A percentile compares a stretch with the other conserved stretches of the same genome.
Conservation (phyloP, 345 rosid species). For the Brassica carinata region DNA sequence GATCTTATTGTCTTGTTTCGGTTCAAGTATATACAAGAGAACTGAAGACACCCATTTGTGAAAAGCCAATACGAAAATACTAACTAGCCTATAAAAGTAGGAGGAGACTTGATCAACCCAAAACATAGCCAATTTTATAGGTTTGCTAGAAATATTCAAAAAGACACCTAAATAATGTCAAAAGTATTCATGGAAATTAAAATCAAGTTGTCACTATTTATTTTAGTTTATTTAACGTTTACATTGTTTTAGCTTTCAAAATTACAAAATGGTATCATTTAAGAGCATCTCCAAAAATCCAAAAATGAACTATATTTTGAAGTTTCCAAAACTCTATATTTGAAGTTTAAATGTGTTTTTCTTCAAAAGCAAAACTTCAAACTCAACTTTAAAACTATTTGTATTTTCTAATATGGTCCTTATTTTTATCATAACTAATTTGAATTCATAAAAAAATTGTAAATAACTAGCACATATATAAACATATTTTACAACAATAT, state of each 20-base stretch:
- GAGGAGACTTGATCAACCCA: constrained; percentile 3
- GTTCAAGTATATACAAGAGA: not conserved
- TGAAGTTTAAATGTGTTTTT: too few species aligned
- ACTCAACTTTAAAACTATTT: too few species aligned
- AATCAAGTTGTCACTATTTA: not conserved
- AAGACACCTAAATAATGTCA: not conserved
- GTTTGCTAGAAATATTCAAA: not conserved
- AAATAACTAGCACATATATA: too few species aligned
- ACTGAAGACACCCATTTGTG: not conserved
- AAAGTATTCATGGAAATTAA: not conserved
- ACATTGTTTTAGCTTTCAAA: not conserved
- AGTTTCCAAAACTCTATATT: too few species aligned
- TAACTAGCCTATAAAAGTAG: not conserved
- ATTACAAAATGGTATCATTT: not conserved
- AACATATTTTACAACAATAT: too few species aligned
- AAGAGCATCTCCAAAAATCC: too few species aligned
- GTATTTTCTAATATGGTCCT: too few species aligned
- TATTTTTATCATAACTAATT: too few species aligned
- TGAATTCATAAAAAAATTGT: too few species aligned
- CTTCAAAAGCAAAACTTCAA: too few species aligned
- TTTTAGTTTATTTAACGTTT: not conserved
- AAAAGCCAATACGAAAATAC: not conserved
- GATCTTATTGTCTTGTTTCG: not conserved
- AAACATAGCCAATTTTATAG: not conserved
- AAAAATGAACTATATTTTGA: too few species aligned